phyloP scores from a whole-genome alignment of 352 stramenopile species.

The Vaucheria bursata region DNA sequence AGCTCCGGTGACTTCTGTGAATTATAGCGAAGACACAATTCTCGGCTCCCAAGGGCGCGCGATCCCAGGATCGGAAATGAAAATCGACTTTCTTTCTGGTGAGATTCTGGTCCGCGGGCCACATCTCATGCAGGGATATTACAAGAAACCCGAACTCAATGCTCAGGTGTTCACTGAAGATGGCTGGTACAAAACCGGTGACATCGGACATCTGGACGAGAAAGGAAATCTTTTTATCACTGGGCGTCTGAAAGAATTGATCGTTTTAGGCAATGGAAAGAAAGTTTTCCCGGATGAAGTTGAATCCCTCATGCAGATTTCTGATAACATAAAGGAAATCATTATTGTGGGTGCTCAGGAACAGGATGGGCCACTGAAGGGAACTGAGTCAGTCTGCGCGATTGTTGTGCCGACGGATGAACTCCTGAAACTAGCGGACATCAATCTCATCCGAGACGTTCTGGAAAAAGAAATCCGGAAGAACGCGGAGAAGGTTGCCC shows the following conservation, averaged over 20 bases:
- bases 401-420: too few relatives aligned
- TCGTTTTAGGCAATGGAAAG: neutral
- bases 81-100: too few relatives aligned
- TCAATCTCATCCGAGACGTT: too few relatives aligned
- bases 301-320: neutral
- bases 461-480: too few relatives aligned
- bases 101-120: neutral
- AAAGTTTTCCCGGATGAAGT: neutral
- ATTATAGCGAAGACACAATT: too few relatives aligned
- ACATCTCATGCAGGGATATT: neutral
- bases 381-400: too few relatives aligned
- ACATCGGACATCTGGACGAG: neutral
- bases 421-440: too few relatives aligned
- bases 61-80: too few relatives aligned
- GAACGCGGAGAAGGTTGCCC: too few relatives aligned
- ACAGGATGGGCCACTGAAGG: too few relatives aligned
- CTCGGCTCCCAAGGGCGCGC: too few relatives aligned
- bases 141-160: neutral
- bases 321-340: neutral
- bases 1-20: constrained; percentile 55
- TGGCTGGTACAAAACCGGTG: neutral
- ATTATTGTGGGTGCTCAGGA: neutral
- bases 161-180: neutral
- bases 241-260: neutral
- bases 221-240: neutral